These are phyloP conservation scores for Lachancea thermotolerans DNA, from an alignment of 805 yeast species.

Conservation along the genomic window DNA sequence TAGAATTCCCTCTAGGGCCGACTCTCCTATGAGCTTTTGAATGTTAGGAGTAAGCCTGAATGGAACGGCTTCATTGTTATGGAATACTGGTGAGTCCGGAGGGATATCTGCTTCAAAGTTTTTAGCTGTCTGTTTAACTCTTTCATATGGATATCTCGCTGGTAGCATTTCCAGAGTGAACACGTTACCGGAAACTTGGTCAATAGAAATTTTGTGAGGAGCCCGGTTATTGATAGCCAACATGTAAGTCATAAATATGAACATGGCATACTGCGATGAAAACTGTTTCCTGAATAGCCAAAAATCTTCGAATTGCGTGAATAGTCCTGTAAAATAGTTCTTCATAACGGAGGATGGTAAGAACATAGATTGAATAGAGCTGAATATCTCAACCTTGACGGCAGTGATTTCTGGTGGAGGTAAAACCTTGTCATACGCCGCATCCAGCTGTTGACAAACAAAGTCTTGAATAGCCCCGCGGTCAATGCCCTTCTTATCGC, in stretches of 20 bases:
- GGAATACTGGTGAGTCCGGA: constrained; percentile 67
- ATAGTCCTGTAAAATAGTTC: constrained; percentile 65
- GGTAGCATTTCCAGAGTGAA: constrained; percentile 97
- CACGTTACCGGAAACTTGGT: constrained; percentile 76
- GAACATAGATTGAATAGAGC: constrained; percentile 79
- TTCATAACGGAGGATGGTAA: constrained; percentile 81
- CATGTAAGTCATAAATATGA: constrained; percentile 88
- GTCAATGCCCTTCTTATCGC: constrained; percentile 62
- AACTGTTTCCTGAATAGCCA: constrained; percentile 97
- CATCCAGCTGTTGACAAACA: constrained; percentile 76
- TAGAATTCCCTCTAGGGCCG: constrained; percentile 87
- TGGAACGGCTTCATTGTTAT: constrained; percentile 89
- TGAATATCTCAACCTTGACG: constrained; percentile 82
- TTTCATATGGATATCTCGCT: constrained; percentile 54
- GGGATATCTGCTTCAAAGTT: constrained; percentile 34
- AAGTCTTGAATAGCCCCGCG: constrained; percentile 89
- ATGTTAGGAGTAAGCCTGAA: constrained; percentile 94
- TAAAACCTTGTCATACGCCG: constrained; percentile 87
- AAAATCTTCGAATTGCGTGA: constrained; percentile 81
- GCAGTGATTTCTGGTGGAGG: constrained; percentile 90
- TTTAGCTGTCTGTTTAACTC: constrained; percentile 34
- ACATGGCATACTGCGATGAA: constrained; percentile 88
- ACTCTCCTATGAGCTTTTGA: constrained; percentile 88
- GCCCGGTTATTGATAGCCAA: constrained; percentile 88
- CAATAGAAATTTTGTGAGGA: constrained; percentile 86